A percentile compares a stretch with the other conserved stretches of the same genome.
Evolutionary conservation across 495 filamentous ascomycete genomes (phyloP).

Genomic region (Lichenothelia convexa): DNA sequence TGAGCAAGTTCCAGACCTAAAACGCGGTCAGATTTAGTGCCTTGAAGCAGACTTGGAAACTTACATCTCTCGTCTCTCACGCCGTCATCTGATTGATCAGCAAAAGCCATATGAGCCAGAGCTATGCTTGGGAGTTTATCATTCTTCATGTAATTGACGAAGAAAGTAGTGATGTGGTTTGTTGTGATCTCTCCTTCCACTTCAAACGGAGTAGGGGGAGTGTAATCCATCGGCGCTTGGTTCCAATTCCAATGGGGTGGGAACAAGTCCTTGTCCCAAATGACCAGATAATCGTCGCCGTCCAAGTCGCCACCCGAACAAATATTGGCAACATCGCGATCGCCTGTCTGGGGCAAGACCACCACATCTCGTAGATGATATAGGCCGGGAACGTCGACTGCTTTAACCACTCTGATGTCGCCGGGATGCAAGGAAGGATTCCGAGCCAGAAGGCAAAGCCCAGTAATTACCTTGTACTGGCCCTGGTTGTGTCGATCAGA

Average conservation of each 20-base stretch:
- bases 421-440: slow-evolving; percentile 93
- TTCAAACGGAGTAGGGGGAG: slow-evolving; percentile 27
- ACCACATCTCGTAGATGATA: slow-evolving; percentile 66
- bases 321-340: slow-evolving; percentile 77
- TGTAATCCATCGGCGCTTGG: slow-evolving; percentile 55
- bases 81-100: slow-evolving; percentile 43
- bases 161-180: slow-evolving; percentile 61
- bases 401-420: slow-evolving; percentile 73
- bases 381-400: slow-evolving; percentile 57
- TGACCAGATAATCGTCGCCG: slow-evolving; percentile 86
- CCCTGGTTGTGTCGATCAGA: slow-evolving; percentile 30
- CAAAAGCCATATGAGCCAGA: slow-evolving; percentile 61
- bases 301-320: slow-evolving; percentile 92
- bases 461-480: slow-evolving; percentile 48
- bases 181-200: slow-evolving; percentile 41
- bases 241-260: slow-evolving; percentile 43
- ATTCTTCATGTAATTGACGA: slow-evolving; percentile 87
- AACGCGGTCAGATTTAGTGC: neutral
- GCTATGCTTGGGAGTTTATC: slow-evolving; percentile 67
- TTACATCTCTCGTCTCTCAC: slow-evolving; percentile 50
- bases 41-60: slow-evolving; percentile 2
- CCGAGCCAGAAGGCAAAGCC: slow-evolving; percentile 66
- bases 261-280: slow-evolving; percentile 71
- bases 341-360: slow-evolving; percentile 69
- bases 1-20: slow-evolving; percentile 47